Conservation (phyloP, 371 early-diverging fungal genomes). For the Paraphysoderma sedebokerense region DNA sequence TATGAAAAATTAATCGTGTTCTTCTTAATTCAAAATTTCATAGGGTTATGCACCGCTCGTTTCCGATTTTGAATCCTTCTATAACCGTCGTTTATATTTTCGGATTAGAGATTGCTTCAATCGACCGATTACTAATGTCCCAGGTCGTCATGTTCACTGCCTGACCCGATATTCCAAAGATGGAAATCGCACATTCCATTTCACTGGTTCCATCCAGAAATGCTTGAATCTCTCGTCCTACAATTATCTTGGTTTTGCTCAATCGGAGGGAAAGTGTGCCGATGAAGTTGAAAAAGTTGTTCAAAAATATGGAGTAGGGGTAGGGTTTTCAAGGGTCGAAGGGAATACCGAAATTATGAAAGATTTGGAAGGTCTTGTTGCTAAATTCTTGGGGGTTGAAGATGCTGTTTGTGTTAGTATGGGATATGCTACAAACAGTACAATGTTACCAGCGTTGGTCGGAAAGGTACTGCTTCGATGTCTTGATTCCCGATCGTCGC, state of each 20-base stretch:
- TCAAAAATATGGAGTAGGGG: conserved; percentile 39
- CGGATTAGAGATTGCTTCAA: conserved; percentile 96
- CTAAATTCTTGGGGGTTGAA: conserved; percentile 91
- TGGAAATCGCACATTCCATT: conserved; percentile 66
- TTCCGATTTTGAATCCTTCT: conserved; percentile 94
- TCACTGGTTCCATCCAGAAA: conserved; percentile 66
- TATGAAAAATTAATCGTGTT: neutral
- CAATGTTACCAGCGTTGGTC: conserved; percentile 86
- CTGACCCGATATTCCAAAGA: conserved; percentile 71
- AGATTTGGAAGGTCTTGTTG: conserved; percentile 80
- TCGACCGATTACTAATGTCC: conserved; percentile 89
- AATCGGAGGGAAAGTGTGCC: conserved; percentile 74
- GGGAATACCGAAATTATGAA: conserved; percentile 51
- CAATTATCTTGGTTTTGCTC: conserved; percentile 98
- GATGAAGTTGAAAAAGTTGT: conserved; percentile 70
- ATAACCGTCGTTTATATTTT: conserved; percentile 81
- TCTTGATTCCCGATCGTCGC: too few species aligned
- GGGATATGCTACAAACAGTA: conserved; percentile 99
- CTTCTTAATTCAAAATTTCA: too few species aligned
- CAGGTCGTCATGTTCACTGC: conserved; percentile 78
- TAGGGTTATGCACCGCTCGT: conserved; percentile 80
- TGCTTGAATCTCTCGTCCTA: conserved; percentile 96
- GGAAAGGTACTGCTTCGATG: too few species aligned
- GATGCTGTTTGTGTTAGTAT: conserved; percentile 88
- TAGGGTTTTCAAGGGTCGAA: conserved; percentile 53